These are phyloP conservation scores for Pilobolus umbonatus DNA, from an alignment of 192 early-diverging fungal species.

Conservation along the genomic window DNA sequence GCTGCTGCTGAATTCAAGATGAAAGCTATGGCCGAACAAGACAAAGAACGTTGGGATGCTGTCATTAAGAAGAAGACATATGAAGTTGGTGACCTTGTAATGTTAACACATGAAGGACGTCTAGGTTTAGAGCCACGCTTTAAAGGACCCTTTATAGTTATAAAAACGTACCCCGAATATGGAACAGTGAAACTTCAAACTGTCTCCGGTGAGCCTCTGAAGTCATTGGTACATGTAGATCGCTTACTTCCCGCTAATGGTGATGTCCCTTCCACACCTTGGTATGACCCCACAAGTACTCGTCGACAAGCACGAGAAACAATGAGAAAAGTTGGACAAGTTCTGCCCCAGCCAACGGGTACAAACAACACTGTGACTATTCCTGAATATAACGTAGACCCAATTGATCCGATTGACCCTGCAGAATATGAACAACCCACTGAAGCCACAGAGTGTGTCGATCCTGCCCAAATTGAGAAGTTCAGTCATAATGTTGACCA, in stretches of 20 bases:
- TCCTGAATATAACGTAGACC: too few species aligned
- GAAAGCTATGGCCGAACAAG: constrained; percentile 1
- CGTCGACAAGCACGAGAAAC: too few species aligned
- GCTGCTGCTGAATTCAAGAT: constrained; percentile 1
- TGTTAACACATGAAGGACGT: neutral
- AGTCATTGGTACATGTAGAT: constrained; percentile 4
- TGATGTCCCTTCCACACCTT: neutral
- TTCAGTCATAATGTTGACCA: too few species aligned
- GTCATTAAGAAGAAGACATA: neutral
- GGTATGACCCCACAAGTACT: constrained; percentile 1
- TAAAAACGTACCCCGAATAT: neutral
- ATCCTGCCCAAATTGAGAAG: too few species aligned
- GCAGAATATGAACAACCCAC: too few species aligned
- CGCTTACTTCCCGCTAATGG: neutral
- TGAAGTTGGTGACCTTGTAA: constrained; percentile 7
- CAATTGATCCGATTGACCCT: too few species aligned
- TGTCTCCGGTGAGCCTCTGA: constrained; percentile 2
- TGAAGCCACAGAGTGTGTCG: too few species aligned
- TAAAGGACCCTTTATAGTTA: constrained; percentile 5
- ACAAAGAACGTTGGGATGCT: constrained; percentile 17
- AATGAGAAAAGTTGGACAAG: too few species aligned
- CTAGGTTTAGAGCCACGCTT: constrained; percentile 7
- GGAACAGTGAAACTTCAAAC: neutral
- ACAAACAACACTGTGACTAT: too few species aligned
- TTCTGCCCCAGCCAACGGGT: too few species aligned